phyloP scores from a whole-genome alignment of 2,329 filamentous ascomycete genomes.

The Sporothrix globosa region DNA sequence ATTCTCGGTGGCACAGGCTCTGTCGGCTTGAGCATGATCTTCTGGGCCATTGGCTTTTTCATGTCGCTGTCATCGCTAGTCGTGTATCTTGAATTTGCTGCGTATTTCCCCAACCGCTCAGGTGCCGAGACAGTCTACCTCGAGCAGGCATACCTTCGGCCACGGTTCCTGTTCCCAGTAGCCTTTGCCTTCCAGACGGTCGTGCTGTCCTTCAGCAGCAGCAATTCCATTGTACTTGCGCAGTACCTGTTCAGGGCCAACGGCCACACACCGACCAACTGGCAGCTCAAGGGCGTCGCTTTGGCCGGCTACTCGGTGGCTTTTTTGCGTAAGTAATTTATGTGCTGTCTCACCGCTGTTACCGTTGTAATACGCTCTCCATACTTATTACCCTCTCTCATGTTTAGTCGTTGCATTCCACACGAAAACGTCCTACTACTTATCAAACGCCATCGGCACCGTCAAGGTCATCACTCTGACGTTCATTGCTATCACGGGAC shows the following conservation, averaged over 20 bases:
- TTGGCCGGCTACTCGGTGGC: conserved; percentile 65
- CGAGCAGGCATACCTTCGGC: conserved; percentile 68
- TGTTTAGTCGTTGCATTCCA: conserved; percentile 46
- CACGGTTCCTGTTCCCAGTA: conserved; percentile 65
- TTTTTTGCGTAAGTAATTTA: conserved; percentile 51
- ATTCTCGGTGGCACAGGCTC: conserved; percentile 65
- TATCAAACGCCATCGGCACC: conserved; percentile 58
- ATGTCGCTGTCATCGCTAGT: conserved; percentile 59
- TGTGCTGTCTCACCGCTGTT: too few species aligned
- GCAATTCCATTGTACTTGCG: conserved; percentile 67
- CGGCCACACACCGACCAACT: conserved; percentile 55
- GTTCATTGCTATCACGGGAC: conserved; percentile 60
- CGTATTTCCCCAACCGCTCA: conserved; percentile 68
- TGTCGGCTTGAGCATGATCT: conserved; percentile 64
- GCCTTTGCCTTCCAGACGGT: conserved; percentile 67
- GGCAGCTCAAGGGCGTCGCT: conserved; percentile 69
- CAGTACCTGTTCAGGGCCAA: conserved; percentile 65
- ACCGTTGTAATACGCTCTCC: not conserved
- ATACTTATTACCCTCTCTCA: not conserved
- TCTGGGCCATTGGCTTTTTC: conserved; percentile 66
- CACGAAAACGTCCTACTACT: conserved; percentile 57
- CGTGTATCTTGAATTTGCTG: conserved; percentile 65
- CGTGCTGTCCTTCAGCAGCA: conserved; percentile 66
- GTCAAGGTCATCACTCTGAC: conserved; percentile 63
- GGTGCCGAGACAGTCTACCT: conserved; percentile 69